Conservation (phyloP, 176 grass and related monocot species). For the Raddia distichophylla region DNA sequence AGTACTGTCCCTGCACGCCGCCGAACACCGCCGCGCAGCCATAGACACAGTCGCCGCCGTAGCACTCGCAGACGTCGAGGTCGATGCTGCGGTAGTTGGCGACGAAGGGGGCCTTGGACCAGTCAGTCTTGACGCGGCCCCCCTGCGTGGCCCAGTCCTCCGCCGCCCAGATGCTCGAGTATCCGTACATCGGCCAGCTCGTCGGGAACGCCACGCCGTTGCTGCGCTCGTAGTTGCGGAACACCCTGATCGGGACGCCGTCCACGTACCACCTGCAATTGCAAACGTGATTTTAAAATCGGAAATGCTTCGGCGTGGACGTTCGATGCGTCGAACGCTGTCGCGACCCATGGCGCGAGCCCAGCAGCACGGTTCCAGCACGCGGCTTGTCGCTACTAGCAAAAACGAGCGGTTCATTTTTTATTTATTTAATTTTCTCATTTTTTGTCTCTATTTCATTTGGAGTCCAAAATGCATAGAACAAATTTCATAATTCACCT, state of each 20-base stretch:
- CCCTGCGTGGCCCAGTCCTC: constrained; percentile 73
- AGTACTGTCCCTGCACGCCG: background rate
- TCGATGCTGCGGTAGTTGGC: constrained; percentile 52
- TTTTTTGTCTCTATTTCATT: too few species aligned
- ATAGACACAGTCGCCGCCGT: background rate
- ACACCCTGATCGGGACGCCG: constrained; percentile 56
- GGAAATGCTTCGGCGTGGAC: too few species aligned
- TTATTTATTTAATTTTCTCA: too few species aligned
- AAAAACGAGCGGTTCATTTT: too few species aligned
- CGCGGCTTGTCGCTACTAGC: too few species aligned
- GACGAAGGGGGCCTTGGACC: constrained; percentile 56
- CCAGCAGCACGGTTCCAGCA: too few species aligned
- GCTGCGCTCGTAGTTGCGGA: constrained; percentile 60
- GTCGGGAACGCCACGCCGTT: constrained; percentile 53
- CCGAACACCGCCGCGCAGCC: constrained; percentile 26
- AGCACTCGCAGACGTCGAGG: constrained; percentile 51
- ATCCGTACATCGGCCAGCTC: constrained; percentile 50
- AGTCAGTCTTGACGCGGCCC: constrained; percentile 61
- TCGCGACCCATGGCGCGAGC: too few species aligned
- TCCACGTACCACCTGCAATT: constrained; percentile 65
- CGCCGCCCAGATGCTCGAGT: constrained; percentile 74
- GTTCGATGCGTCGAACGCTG: too few species aligned
- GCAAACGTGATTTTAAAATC: background rate
- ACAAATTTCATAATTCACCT: too few species aligned
- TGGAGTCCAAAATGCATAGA: too few species aligned